Conservation (phyloP, 75 land plant species). For the Isoetes taiwanensis region DNA sequence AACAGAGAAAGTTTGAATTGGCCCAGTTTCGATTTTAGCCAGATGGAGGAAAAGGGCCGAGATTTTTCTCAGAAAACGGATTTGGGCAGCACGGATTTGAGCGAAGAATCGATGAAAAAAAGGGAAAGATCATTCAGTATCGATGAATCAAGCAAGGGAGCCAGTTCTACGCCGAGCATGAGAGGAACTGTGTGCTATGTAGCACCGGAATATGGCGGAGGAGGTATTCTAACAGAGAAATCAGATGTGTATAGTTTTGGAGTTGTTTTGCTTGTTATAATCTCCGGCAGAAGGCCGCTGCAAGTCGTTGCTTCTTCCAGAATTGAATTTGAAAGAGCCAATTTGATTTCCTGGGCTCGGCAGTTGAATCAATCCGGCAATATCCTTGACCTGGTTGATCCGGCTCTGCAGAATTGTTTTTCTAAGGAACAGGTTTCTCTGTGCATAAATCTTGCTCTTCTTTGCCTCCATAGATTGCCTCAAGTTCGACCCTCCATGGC, state of each 20-base stretch:
- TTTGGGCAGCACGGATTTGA: no score
- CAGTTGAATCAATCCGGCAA: not conserved
- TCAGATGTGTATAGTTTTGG: constrained; percentile 2
- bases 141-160: constrained; percentile 18
- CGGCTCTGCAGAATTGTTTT: not conserved
- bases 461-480: not conserved
- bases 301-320: not conserved
- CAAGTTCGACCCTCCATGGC: not conserved
- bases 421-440: not conserved
- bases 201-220: not conserved
- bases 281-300: not conserved
- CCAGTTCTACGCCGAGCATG: not conserved
- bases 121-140: constrained; percentile 28
- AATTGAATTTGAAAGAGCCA: not conserved
- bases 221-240: not conserved
- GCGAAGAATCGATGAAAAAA: no score
- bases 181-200: not conserved
- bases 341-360: not conserved
- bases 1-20: constrained; percentile 14
- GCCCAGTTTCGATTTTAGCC: no score
- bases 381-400: not conserved
- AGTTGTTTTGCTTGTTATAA: not conserved
- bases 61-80: no score
- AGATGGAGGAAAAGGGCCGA: constrained; percentile 19
- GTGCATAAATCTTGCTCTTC: not conserved